Evolutionary conservation across 129 eudicot species (phyloP), one percentile per base, ranked within the genome.

Genomic region (Flaveria ramosissima): DNA sequence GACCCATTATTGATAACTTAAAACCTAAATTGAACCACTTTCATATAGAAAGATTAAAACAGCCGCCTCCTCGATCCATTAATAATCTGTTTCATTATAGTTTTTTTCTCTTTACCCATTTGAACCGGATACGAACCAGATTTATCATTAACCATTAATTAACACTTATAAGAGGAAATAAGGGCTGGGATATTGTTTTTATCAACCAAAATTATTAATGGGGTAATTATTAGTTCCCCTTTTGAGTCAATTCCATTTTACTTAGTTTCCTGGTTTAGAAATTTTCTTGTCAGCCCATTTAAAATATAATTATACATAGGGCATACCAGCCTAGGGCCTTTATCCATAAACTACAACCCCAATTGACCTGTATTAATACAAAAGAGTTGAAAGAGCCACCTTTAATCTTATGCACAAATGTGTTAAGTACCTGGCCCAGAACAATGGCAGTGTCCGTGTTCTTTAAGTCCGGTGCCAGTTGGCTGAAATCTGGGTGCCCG

Each of bases 381-480:
- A n/a, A 39, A 32, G 70, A 19, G 51, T 41, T 41, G 51, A 39
- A 17, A 66, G 41, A n/a, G 48, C 51, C 24, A 15, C 43, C 66
- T 73, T 7, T 41, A 16, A 66, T 15, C 42, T 65, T 60, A 46
- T 61, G 57, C 67, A 66, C 64, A 19, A 12, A 24, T 32, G 46
- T 30, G 23, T 68, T 53, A 78, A 77, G 10, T 88, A 91, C 99
- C 97, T 95, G 99, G 61, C 97, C 97, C 59, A 95, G 84, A 81
- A 95, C 86, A 78, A 95, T 86, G 82, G 99, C 99, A n/a, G 99
- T 91, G 82, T 95, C 99, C 1, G 92, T 83, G 84, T 83, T 86
- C 83, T 81, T 84, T 78, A 95, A 81, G 74, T 91, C 96, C 2
- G 89, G 97, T 69, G 89, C 70, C 71, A 89, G 75, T 48, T 88